A percentile compares a stretch with the other conserved stretches of the same genome.
These are phyloP conservation scores for Trametes versicolor DNA, from an alignment of 1,284 basidiomycete genomes.

Conservation along the genomic window DNA sequence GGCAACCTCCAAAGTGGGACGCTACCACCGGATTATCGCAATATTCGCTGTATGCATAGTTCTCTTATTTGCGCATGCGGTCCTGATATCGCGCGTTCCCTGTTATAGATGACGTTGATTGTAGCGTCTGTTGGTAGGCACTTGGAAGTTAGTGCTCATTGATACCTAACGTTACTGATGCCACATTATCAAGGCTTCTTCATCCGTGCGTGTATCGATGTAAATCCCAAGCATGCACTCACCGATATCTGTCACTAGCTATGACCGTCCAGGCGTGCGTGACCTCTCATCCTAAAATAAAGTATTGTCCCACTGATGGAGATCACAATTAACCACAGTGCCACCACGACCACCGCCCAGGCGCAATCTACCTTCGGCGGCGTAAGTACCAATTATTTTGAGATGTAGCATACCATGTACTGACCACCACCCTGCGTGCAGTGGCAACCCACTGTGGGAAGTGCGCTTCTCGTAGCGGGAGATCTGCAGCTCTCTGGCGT, in stretches of 20 bases:
- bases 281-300: not conserved
- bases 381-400: not conserved
- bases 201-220: not conserved
- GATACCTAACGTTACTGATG: not conserved
- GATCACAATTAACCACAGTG: not conserved
- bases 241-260: not conserved
- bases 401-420: not conserved
- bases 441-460: slow-evolving; percentile 1
- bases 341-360: not conserved
- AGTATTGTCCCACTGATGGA: not conserved
- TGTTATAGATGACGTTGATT: not conserved
- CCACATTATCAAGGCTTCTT: not conserved
- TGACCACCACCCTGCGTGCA: not conserved
- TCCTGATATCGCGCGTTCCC: not conserved
- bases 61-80: not conserved
- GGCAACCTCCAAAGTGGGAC: not conserved
- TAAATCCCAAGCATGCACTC: not conserved
- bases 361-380: not conserved
- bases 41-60: not conserved
- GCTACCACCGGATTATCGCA: not conserved
- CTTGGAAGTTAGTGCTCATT: not conserved
- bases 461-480: not conserved
- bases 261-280: not conserved
- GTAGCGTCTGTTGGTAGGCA: not conserved
- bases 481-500: slow-evolving; percentile 2